Evolutionary conservation across 2,329 filamentous ascomycete species (phyloP), one percentile per base, ranked within the genome.

Genomic region (Microdochium paspali): DNA sequence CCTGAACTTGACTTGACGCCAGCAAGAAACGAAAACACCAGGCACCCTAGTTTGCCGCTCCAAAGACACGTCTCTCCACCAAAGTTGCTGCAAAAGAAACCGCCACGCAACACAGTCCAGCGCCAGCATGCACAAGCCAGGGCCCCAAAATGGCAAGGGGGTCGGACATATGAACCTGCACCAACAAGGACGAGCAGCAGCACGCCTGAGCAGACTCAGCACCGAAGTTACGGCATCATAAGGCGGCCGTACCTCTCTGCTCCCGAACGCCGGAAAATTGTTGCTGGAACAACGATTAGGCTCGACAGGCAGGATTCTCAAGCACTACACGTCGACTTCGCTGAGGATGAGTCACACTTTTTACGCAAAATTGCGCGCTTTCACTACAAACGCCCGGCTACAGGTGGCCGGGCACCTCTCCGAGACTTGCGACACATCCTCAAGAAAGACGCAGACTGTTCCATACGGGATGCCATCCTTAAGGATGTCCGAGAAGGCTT

Each of bases 241-340:
- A 39, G 50, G 24, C 53, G 54, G 21, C 61, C 61, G 23, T 64
- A 64, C 46, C 44, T 56, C 7, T n/a, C 45, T 12, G 51, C 52
- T 13, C 10, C 40, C 9, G 49, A 47, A 20, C 56, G 60, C 4
- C 47, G 50, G 31, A 49, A 53, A 12, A 48, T 62, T 35, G 42
- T 48, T 21, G 45, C 47, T 12, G 53, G 50, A 7, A 44, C 51
- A 44, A 20, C 24, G 10, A 52, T 32, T 9, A 44, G 50, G 6
- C 35, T 21, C 20, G 13, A 20, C 10, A 40, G 5, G 4, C 35
- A 7, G 35, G 5, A n/a, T 18, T 15, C 35, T 10, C 35, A 40
- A 12, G 23, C 23, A 15, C 55, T 61, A 21, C 61, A 64, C 35
- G 56, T 62, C 13, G 61, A 62, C 46, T 62, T 64, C 23, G 53